Evolutionary conservation across 331 rosid genomes (phyloP).

Genomic region (Dryas integrifolia): DNA sequence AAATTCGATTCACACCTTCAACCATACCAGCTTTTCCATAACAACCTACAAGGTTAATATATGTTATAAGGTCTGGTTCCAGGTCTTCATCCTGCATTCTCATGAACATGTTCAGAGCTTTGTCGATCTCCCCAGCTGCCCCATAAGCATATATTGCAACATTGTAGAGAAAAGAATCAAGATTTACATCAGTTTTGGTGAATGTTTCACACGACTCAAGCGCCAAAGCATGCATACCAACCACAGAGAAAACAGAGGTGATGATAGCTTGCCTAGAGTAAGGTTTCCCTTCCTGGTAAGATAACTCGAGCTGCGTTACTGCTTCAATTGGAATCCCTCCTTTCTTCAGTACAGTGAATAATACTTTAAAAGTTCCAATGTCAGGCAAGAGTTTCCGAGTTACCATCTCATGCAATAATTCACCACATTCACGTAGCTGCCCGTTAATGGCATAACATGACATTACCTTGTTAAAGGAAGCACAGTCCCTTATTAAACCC

Average conservation of each 20-base stretch:
- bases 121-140: slow-evolving; percentile 53
- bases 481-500: slow-evolving; percentile 66
- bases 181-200: slow-evolving; percentile 50
- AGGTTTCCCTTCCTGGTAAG: slow-evolving; percentile 68
- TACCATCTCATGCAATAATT: slow-evolving; percentile 71
- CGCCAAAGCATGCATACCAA: slow-evolving; percentile 76
- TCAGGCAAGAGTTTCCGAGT: slow-evolving; percentile 66
- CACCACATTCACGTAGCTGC: slow-evolving; percentile 67
- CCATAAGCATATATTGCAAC: slow-evolving; percentile 67
- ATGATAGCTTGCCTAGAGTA: slow-evolving; percentile 64
- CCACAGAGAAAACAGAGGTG: slow-evolving; percentile 57
- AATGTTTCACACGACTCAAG: slow-evolving; percentile 51
- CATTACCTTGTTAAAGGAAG: slow-evolving; percentile 69
- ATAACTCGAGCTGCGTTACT: slow-evolving; percentile 63
- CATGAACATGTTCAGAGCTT: slow-evolving; percentile 71
- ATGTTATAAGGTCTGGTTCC: slow-evolving; percentile 67
- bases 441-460: slow-evolving; percentile 59
- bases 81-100: slow-evolving; percentile 68
- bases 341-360: slow-evolving; percentile 68
- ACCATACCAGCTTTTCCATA: slow-evolving; percentile 85
- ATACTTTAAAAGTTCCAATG: slow-evolving; percentile 52
- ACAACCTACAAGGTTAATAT: slow-evolving; percentile 60
- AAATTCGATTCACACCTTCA: slow-evolving; percentile 79
- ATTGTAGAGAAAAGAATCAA: slow-evolving; percentile 58
- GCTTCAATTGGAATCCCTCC: slow-evolving; percentile 71